These are phyloP conservation scores for Camellia sinensis DNA, from an alignment of 148 eudicot species.

Conservation along the genomic window DNA sequence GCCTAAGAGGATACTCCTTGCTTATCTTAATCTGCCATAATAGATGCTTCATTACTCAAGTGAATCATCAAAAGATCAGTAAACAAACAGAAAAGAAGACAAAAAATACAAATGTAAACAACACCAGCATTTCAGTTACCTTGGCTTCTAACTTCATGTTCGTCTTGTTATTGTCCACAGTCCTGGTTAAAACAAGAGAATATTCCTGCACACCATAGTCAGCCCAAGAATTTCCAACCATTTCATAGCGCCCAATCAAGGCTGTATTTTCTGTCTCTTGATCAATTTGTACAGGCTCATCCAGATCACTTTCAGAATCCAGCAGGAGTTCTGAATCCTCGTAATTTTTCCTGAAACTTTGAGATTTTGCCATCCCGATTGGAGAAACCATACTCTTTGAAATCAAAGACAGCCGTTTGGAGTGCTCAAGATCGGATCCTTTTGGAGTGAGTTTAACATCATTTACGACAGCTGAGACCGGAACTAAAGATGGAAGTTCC, in stretches of 20 bases:
- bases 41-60: slow-evolving; percentile 9
- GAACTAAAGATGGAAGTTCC: slow-evolving; percentile 70
- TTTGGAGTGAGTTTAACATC: slow-evolving; percentile 36
- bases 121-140: slow-evolving; percentile 35
- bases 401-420: slow-evolving; percentile 48
- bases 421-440: slow-evolving; percentile 43
- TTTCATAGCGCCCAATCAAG: slow-evolving; percentile 6
- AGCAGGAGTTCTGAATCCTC: slow-evolving; percentile 64
- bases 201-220: slow-evolving; percentile 58
- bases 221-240: slow-evolving; percentile 51
- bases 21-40: slow-evolving; percentile 67
- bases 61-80: slow-evolving; percentile 14
- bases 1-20: slow-evolving; percentile 90
- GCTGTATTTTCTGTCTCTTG: slow-evolving; percentile 34
- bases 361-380: slow-evolving; percentile 47
- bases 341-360: slow-evolving; percentile 57
- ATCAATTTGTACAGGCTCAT: slow-evolving; percentile 48
- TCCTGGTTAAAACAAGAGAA: slow-evolving; percentile 46
- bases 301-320: slow-evolving; percentile 74
- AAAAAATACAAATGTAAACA: slow-evolving; percentile 6
- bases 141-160: slow-evolving; percentile 67
- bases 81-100: not conserved
- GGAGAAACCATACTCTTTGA: slow-evolving; percentile 55
- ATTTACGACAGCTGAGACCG: slow-evolving; percentile 27
- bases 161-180: slow-evolving; percentile 35